Evolutionary conservation across 2,329 filamentous ascomycete genomes (phyloP).

Genomic region (Arthroderma sp.): DNA sequence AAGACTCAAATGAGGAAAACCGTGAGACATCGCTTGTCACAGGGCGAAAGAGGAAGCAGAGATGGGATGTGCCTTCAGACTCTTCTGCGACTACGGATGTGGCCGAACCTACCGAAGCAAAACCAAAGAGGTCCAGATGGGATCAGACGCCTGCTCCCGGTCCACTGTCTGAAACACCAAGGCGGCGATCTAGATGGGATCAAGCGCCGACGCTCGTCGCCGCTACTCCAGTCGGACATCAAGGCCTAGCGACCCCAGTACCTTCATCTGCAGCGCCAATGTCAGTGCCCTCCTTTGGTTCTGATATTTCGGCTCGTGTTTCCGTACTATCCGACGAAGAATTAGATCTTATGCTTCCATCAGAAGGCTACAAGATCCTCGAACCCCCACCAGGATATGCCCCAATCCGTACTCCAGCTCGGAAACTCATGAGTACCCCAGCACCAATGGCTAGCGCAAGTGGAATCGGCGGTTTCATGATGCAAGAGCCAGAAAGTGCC

Average conservation of each 20-base stretch:
- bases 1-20: conserved; percentile 55
- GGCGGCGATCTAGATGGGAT: conserved; percentile 81
- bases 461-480: conserved; percentile 72
- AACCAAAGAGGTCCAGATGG: conserved; percentile 72
- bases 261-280: conserved; percentile 46
- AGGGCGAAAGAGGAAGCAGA: conserved; percentile 75
- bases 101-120: conserved; percentile 41
- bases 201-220: conserved; percentile 57
- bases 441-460: conserved; percentile 48
- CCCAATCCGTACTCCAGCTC: conserved; percentile 61
- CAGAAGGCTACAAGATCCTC: conserved; percentile 83
- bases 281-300: conserved; percentile 56
- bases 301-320: conserved; percentile 67
- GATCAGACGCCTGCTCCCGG: conserved; percentile 61
- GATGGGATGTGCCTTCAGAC: conserved; percentile 73
- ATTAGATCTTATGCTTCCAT: conserved; percentile 78
- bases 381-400: conserved; percentile 86
- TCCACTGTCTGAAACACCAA: conserved; percentile 45
- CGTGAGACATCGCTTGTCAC: conserved; percentile 50
- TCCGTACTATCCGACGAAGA: conserved; percentile 83
- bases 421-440: conserved; percentile 62
- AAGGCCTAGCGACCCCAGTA: conserved; percentile 64
- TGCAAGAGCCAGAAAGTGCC: conserved; percentile 84
- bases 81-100: conserved; percentile 38
- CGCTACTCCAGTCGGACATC: conserved; percentile 59